Evolutionary conservation across 73 alveolate species (phyloP), one percentile per base, ranked within the genome.

Genomic region (Tetrahymena malaccensis): DNA sequence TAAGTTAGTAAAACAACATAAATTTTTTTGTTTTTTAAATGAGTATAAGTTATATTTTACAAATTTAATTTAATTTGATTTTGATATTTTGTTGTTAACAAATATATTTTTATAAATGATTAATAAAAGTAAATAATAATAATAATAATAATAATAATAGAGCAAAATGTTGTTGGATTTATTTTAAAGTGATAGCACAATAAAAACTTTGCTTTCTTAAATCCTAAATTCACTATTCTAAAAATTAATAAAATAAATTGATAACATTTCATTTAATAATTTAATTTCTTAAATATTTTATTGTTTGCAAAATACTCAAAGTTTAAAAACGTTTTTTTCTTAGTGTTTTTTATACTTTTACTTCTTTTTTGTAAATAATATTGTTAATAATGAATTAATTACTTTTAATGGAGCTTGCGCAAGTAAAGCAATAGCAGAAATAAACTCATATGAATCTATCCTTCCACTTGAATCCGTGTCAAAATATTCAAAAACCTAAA

Each of bases 401-500:
- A 70, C 89, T 31, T 70, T 27, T 70, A 70, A 70, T 27, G 89
- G 37, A 27, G 89, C 89, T 70, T 38, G 34, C 19, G 40, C 40
- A 44, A 40, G 85, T n/a, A 95, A 70, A 44, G 95, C 55, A 22
- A 95, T 37, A 38, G 97, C 97, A 43, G 95, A 95, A 27, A 95
- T 93, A 43, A 95, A 95, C 83, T 95, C 97, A 89, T 95, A 94
- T 50, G 94, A 50, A 43, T 95, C 97, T 37, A 95, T 95, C 34
- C 97, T 93, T 27, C 95, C 95, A 57, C 94, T 94, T 16, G 85
- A 85, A 15, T 85, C 55, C 17, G 94, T 37, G 34, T 95, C 97
- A 55, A 95, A 95, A 37, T 55, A 95, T 89, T 43, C 93, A 85
- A 95, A 95, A 85, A 95, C 94, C 84, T 93, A 70, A 4, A 27